Base-by-base conservation (phyloP, 441 rosid genomes). In the Populus hybrid region DNA sequence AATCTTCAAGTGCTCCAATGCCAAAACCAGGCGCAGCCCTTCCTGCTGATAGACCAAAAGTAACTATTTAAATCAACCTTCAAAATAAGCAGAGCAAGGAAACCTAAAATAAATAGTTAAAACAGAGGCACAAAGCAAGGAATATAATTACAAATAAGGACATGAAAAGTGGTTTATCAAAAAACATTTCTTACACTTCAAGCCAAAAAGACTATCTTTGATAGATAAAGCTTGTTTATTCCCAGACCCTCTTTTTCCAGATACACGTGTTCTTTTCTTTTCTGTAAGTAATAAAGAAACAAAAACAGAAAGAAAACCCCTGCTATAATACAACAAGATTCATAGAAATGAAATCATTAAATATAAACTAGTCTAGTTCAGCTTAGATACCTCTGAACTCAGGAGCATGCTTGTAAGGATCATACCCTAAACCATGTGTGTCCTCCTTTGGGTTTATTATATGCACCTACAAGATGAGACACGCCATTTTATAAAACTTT, bases 1-100 rank as follows among this genome's bases (percentile, higher is more conserved):
- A 95, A 78, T 94, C 99, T 86, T 94, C 99, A 67, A 96, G 96
- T 66, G 99, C 99, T 40, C 99, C 99, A 88, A 96, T 94, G 81
- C 99, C 99, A 88, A 96, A 94, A 73, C 99, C 99, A 66, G 97
- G 91, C 82, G 94, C 96, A 84, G 86, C 85, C 83, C 92, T 93
- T 89, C 97, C 93, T 88, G 97, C 97, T 96, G 97, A 87, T 88
- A 82, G 75, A 82, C 81, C 75, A 79, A 82, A 75, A 69, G 80
- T 75, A 80, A 81, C 82, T 69, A 90, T 87, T 81, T 59, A 72
- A 86, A 80, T 77, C 71, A 81, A 53, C 68, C 72, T 67, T 80
- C 67, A 75, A 78, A 36, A 68, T 40, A 71, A 64, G 63, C 50
- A 71, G 73, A 32, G 26, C 72, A 79, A 7, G 63, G 72, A 71